These are phyloP conservation scores for Aspergillus bombycis DNA, from an alignment of 2,329 filamentous ascomycete species.

Conservation along the genomic window DNA sequence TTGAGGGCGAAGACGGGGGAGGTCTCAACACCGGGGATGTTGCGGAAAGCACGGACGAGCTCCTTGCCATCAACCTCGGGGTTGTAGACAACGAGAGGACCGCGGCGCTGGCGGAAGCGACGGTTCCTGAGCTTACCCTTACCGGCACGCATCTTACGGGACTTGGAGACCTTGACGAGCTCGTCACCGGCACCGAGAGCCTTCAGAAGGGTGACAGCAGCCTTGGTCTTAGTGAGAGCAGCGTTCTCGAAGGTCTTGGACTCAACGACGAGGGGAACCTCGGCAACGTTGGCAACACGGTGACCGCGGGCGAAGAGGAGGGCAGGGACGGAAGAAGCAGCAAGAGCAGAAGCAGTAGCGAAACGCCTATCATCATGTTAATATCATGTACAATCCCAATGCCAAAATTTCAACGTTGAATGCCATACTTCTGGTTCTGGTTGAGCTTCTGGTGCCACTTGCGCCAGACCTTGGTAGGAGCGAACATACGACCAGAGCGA, in stretches of 20 bases:
- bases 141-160: conserved; percentile 95
- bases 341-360: conserved; percentile 94
- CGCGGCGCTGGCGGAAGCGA: conserved; percentile 95
- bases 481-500: conserved; percentile 99
- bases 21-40: conserved; percentile 98
- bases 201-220: conserved; percentile 84
- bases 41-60: conserved; percentile 93
- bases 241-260: conserved; percentile 82
- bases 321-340: conserved; percentile 91
- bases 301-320: conserved; percentile 97
- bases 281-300: conserved; percentile 86
- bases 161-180: conserved; percentile 92
- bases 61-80: conserved; percentile 93
- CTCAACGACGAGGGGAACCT: conserved; percentile 96
- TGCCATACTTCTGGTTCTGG: conserved; percentile 86
- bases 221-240: conserved; percentile 83
- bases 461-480: conserved; percentile 99
- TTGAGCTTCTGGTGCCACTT: conserved; percentile 99
- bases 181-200: conserved; percentile 88
- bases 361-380: conserved; percentile 69
- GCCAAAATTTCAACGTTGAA: not conserved
- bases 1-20: conserved; percentile 91
- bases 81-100: conserved; percentile 97
- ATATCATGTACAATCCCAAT: conserved; percentile 11
- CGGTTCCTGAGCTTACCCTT: conserved; percentile 99